Evolutionary conservation across 129 eudicot species (phyloP).

Genomic region (Dittrichia graveolens): DNA sequence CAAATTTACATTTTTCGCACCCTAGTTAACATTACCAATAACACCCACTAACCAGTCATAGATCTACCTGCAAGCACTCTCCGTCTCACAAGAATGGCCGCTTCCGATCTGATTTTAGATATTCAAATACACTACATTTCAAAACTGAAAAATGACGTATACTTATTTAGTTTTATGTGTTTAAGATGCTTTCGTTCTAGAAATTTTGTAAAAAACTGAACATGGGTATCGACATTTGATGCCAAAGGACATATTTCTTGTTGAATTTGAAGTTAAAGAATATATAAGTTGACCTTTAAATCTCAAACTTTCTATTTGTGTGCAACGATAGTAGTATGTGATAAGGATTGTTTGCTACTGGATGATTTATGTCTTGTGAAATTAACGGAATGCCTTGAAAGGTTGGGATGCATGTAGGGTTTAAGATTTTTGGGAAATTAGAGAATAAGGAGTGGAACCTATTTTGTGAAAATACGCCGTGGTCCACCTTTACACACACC

Average conservation of each 20-base stretch:
- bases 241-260: background rate
- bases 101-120: slow-evolving; percentile 28
- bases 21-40: background rate
- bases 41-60: slow-evolving; percentile 7
- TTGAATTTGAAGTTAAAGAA: slow-evolving; percentile 20
- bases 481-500: too few species aligned
- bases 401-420: background rate
- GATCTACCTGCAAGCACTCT: slow-evolving; percentile 13
- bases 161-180: background rate
- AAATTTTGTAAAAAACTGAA: background rate
- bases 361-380: background rate
- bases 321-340: background rate
- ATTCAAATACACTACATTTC: background rate
- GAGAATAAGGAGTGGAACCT: too few species aligned
- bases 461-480: too few species aligned
- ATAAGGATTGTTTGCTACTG: background rate
- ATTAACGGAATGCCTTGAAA: background rate
- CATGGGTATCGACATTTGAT: too few species aligned
- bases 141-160: background rate
- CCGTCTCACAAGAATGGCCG: slow-evolving; percentile 6
- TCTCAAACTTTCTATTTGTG: slow-evolving; percentile 11
- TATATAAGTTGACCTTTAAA: slow-evolving; percentile 17
- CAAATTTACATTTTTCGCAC: background rate
- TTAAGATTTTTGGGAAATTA: slow-evolving; percentile 2
- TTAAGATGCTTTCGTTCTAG: background rate